phyloP scores from a whole-genome alignment of 768 basidiomycete species.

The Botryobasidium botryosum region DNA sequence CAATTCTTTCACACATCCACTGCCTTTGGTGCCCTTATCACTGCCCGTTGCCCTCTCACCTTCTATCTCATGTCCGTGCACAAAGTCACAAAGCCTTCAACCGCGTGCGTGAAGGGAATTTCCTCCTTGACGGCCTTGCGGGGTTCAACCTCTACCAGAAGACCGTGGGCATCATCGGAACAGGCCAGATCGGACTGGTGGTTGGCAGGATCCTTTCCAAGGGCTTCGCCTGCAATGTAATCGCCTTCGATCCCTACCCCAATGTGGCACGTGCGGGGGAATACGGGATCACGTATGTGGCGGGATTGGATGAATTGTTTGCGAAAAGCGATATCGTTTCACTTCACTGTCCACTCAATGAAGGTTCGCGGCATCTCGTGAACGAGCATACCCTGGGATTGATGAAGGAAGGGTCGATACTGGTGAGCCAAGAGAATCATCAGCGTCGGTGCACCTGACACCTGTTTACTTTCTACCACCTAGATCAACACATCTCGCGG shows the following conservation, averaged over 20 bases:
- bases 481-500: constrained; percentile 25
- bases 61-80: background rate
- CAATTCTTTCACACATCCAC: background rate
- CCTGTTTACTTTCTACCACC: no score
- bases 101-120: constrained; percentile 14
- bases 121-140: constrained; percentile 14
- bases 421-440: no score
- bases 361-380: constrained; percentile 17
- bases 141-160: constrained; percentile 17
- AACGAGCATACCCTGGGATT: constrained; percentile 14
- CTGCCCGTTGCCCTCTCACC: no score
- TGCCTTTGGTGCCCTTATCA: background rate
- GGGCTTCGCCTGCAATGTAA: constrained; percentile 18
- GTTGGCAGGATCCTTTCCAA: constrained; percentile 17
- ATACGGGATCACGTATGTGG: constrained; percentile 13
- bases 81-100: constrained; percentile 12
- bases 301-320: constrained; percentile 17
- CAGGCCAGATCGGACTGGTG: constrained; percentile 17
- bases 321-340: constrained; percentile 18
- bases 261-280: constrained; percentile 5
- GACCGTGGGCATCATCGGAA: constrained; percentile 21
- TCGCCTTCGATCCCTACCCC: constrained; percentile 18
- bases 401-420: constrained; percentile 18
- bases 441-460: no score
- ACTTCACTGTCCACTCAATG: constrained; percentile 21